Evolutionary conservation across 2,329 filamentous ascomycete genomes (phyloP), one percentile per base, ranked within the genome.

Genomic region (Hymenotorrendiella dingleyae): DNA sequence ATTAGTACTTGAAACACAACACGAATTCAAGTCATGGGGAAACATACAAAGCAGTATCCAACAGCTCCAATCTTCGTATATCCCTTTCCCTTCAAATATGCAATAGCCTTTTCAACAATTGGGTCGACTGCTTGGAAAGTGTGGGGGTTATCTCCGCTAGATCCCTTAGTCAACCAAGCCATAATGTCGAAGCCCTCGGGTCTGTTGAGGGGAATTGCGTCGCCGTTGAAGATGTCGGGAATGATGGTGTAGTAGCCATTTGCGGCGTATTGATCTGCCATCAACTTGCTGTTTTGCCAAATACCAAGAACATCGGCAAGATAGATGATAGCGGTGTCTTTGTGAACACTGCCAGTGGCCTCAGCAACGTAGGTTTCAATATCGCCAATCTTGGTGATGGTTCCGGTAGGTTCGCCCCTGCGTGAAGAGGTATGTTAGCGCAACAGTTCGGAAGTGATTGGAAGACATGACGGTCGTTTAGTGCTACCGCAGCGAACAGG

Each of bases 191-290:
- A 69, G 30, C 50, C 68, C 14, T 60, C 65, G 6, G 69, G 64
- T 12, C 40, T 36, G 59, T 80, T 74, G 48, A 82, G 55, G 1
- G 67, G 57, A 41, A 86, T 61, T 12, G 77, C 60, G 57, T 86
- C 80, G 46, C 80, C 82, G 49, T 79, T 72, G 71, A 88, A 85
- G 40, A 84, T 64, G 62, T 90, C 85, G 21, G 84, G 76, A 47
- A 89, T 72, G 30, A 86, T 66, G 43, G 56, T 58, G 26, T 54
- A 58, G 35, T 59, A 59, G 7, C 58, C 85, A 60, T 84, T 83
- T 51, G 77, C 76, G 44, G 86, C 86, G 61, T 75, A 84, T 57
- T 85, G 77, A 67, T 90, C 86, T 46, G 84, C 84, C 55, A 88
- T 75, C 49, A 84, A 68, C 64, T 82, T 64, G 57, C 69, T 66